Base-by-base conservation (phyloP, 371 early-diverging fungal genomes). In the Zychaea mexicana region DNA sequence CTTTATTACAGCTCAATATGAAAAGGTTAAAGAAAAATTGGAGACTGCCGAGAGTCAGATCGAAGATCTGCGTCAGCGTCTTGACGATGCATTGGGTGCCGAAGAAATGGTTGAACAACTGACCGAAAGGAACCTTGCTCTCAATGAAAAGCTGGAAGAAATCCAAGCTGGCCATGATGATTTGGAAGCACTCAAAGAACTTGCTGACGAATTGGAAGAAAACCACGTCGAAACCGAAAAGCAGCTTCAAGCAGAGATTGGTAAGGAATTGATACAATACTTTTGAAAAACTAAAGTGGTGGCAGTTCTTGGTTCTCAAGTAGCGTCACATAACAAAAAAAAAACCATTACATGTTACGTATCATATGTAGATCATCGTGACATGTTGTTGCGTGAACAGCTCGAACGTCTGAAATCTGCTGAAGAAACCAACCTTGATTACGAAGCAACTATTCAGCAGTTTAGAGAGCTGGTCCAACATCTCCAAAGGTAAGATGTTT, bases 181-280 rank as follows among this genome's bases (percentile, higher is more conserved):
- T 68, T 82, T 96, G 57, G 96, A 98, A 74, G 92, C 94, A 8
- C 77, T 96, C 30, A 89, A 90, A 70, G 95, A 94, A 61, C 76
- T 96, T 47, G 94, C 93, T 68, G 95, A 97, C 62, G 95, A 96
- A 69, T 74, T 96, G 67, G 96, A 96, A 72, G 94, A 94, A 65
- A 92, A 88, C 56, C 95, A 96, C 64, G 81, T 90, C 10, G 94
- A 95, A 57, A 92, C 90, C 15, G 93, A 92, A 71, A 90, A 92
- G 65, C 91, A 94, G 47, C 79, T 95, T 31, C 90, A 90, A 67
- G 87, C 86, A 3, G 97, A 96, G 64, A 91, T 96, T 65, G 77
- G 75, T 69, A 73, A 52, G 49, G 61, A 6, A 10, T n/a, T n/a
- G n/a, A n/a, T n/a, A n/a, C n/a, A n/a, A n/a, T n/a, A n/a, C n/a